Evolutionary conservation across 2,329 filamentous ascomycete genomes (phyloP).

Genomic region (Geosmithia morbida): DNA sequence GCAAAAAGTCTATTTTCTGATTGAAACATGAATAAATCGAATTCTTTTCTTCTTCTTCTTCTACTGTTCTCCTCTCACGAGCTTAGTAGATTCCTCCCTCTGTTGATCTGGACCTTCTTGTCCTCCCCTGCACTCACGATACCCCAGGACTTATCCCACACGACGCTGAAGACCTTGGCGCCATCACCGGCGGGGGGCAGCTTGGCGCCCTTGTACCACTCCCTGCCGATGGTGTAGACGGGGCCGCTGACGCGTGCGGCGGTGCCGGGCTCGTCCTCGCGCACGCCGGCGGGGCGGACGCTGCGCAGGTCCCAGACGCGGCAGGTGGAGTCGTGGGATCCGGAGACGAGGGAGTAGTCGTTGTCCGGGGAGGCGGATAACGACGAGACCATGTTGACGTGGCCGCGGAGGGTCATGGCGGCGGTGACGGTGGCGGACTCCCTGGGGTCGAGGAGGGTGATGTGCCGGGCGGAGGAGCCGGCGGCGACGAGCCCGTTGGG

Average conservation of each 20-base stretch:
- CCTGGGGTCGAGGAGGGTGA: slow-evolving; percentile 86
- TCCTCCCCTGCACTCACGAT: slow-evolving; percentile 91
- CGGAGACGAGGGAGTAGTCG: slow-evolving; percentile 73
- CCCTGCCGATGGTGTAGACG: slow-evolving; percentile 62
- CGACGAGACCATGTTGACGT: slow-evolving; percentile 57
- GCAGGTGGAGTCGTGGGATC: slow-evolving; percentile 84
- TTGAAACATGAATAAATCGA: background rate
- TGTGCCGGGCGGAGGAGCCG: slow-evolving; percentile 73
- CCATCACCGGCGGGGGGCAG: slow-evolving; percentile 62
- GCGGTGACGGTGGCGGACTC: slow-evolving; percentile 60
- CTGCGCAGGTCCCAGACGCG: slow-evolving; percentile 86
- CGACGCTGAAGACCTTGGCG: slow-evolving; percentile 77
- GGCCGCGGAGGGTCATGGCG: slow-evolving; percentile 83
- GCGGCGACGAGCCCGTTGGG: slow-evolving; percentile 50
- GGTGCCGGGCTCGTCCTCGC: slow-evolving; percentile 45
- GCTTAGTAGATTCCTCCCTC: slow-evolving; percentile 37
- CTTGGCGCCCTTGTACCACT: slow-evolving; percentile 52
- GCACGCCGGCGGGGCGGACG: slow-evolving; percentile 40
- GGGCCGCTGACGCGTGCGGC: slow-evolving; percentile 54
- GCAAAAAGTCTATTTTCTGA: background rate
- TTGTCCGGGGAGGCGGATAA: slow-evolving; percentile 42
- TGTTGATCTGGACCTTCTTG: slow-evolving; percentile 86
- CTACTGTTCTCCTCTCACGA: slow-evolving; percentile 10
- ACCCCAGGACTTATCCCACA: slow-evolving; percentile 74
- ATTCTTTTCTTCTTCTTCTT: background rate